phyloP scores from a whole-genome alignment of 345 rosid species.

The Geranium brycei region DNA sequence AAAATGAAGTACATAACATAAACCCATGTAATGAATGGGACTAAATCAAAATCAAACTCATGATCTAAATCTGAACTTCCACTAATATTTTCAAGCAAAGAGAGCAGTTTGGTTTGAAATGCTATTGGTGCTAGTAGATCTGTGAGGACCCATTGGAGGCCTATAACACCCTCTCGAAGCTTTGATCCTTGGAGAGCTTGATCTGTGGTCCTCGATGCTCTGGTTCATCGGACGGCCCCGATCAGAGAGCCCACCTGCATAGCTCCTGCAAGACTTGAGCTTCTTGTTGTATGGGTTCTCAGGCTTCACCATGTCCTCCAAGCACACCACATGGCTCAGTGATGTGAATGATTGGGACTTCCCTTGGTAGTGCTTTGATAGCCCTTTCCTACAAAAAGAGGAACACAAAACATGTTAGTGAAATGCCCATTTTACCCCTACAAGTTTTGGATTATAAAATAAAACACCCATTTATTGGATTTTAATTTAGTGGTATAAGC shows the following conservation, averaged over 20 bases:
- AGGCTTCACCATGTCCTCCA: constrained; percentile 27
- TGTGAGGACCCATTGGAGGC: constrained; percentile 2
- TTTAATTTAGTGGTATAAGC: too few species aligned
- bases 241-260: background rate
- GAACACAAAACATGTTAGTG: too few species aligned
- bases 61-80: background rate
- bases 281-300: constrained; percentile 28
- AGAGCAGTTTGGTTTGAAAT: constrained; percentile 5
- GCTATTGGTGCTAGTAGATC: background rate
- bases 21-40: background rate
- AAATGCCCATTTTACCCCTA: too few species aligned
- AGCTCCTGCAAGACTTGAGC: constrained; percentile 4
- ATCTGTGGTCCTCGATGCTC: background rate
- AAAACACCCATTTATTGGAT: too few species aligned
- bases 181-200: background rate
- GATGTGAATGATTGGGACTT: constrained; percentile 33
- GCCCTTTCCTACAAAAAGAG: constrained; percentile 18
- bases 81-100: background rate
- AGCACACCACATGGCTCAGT: constrained; percentile 11
- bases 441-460: too few species aligned
- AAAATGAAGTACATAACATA: too few species aligned
- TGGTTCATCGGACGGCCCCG: background rate
- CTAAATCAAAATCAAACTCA: too few species aligned
- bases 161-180: background rate
- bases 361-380: constrained; percentile 30